phyloP scores from a whole-genome alignment of 2,329 filamentous ascomycete genomes.

The Aspergillus pseudoterreus region DNA sequence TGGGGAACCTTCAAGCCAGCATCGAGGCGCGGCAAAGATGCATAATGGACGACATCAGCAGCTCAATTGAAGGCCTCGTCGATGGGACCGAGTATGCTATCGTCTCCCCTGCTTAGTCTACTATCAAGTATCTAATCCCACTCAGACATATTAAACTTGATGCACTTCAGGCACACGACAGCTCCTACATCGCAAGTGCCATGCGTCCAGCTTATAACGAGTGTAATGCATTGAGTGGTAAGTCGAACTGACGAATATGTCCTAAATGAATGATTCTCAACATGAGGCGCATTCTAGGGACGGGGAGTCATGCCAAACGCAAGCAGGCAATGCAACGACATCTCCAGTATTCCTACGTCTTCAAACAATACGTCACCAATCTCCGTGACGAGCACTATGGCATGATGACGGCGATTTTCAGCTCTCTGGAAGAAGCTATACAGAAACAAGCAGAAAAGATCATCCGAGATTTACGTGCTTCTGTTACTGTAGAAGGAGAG shows the following conservation, averaged over 20 bases:
- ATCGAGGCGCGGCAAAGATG: conserved; percentile 2
- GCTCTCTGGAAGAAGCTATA: background rate
- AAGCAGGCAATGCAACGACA: conserved; percentile 3
- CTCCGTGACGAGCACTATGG: background rate
- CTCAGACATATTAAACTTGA: conserved; percentile 6
- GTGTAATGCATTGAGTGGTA: conserved; percentile 7
- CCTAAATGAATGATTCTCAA: background rate
- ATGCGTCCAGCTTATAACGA: conserved; percentile 11
- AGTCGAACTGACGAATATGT: background rate
- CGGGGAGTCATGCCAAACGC: conserved; percentile 3
- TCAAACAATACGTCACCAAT: background rate
- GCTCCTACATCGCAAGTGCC: conserved; percentile 9
- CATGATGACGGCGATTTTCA: background rate
- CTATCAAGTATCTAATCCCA: background rate
- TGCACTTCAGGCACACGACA: conserved; percentile 5
- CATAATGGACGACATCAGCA: background rate
- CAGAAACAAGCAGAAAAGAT: background rate
- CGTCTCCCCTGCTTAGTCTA: background rate
- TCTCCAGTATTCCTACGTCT: background rate
- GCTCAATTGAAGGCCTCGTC: background rate
- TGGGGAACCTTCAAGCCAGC: conserved; percentile 1
- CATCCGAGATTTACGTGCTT: background rate
- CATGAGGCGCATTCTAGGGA: background rate
- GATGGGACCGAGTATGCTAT: conserved; percentile 1
- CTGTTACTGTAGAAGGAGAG: conserved; percentile 7